phyloP scores from a whole-genome alignment of 495 filamentous ascomycete genomes.

The Hyaloscypha hepaticicola region DNA sequence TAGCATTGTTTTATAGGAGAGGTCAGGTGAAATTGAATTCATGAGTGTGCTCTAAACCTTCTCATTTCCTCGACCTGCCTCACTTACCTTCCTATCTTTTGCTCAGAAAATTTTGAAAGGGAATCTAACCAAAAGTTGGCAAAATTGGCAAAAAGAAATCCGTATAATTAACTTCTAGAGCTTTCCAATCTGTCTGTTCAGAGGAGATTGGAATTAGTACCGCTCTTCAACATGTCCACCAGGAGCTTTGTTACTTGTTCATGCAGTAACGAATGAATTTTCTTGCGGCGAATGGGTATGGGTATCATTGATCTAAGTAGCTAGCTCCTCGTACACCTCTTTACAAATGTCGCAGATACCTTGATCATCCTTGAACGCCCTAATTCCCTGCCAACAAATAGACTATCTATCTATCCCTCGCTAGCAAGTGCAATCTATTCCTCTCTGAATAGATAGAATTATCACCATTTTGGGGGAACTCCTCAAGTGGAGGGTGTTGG shows the following conservation, averaged over 20 bases:
- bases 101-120: too few species aligned
- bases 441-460: neutral
- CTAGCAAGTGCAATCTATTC: neutral
- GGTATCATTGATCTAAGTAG: conserved; percentile 16
- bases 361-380: neutral
- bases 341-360: neutral
- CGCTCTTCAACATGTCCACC: too few species aligned
- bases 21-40: neutral
- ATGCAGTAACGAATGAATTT: too few species aligned
- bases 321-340: conserved; percentile 1
- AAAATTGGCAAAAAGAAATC: too few species aligned
- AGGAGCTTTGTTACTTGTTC: too few species aligned
- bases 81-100: too few species aligned
- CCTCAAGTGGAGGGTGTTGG: too few species aligned
- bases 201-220: too few species aligned
- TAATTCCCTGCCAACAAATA: neutral
- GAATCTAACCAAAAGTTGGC: too few species aligned
- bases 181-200: too few species aligned
- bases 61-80: neutral
- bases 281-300: neutral
- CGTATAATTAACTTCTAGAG: too few species aligned
- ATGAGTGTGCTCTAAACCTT: neutral
- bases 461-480: neutral
- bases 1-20: neutral
- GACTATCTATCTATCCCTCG: neutral